Percentiles rank a stretch among this genome's conserved stretches.
Evolutionary conservation across 2,329 filamentous ascomycete species (phyloP).

Genomic region (Phialocephala sp.): DNA sequence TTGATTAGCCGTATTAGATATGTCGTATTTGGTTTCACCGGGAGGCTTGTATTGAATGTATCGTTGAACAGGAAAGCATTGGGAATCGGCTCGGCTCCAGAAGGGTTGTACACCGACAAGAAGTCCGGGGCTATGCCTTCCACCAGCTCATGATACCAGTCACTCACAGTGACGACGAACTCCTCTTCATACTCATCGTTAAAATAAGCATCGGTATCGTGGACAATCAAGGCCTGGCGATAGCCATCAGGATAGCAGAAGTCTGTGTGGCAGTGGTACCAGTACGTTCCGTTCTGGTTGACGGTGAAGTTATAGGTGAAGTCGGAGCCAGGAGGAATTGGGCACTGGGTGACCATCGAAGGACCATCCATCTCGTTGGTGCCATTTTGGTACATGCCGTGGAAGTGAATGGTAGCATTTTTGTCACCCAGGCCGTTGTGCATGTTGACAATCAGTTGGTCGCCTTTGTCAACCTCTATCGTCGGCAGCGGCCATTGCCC

Average conservation of each 20-base stretch:
- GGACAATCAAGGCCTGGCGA: constrained; percentile 64
- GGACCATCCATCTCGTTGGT: constrained; percentile 74
- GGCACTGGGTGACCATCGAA: constrained; percentile 66
- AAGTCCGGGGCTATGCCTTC: constrained; percentile 61
- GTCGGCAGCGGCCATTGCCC: constrained; percentile 64
- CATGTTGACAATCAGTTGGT: constrained; percentile 55
- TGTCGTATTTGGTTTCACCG: constrained; percentile 21
- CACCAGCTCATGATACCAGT: constrained; percentile 59
- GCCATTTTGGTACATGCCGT: constrained; percentile 71
- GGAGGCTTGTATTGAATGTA: constrained; percentile 28
- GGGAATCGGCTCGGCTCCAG: constrained; percentile 23
- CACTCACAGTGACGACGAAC: constrained; percentile 58
- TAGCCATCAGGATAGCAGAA: constrained; percentile 53
- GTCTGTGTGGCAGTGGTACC: constrained; percentile 56
- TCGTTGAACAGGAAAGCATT: constrained; percentile 23
- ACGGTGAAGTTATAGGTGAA: constrained; percentile 74
- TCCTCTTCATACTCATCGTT: constrained; percentile 13
- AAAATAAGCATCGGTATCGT: constrained; percentile 12
- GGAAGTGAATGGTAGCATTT: constrained; percentile 67
- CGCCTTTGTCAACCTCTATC: constrained; percentile 56
- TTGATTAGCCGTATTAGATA: constrained; percentile 31
- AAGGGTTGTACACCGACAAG: constrained; percentile 54
- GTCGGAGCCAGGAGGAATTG: constrained; percentile 62
- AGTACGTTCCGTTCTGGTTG: constrained; percentile 73
- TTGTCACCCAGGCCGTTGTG: constrained; percentile 60